Conservation (phyloP, 176 grass and related monocot species). For the Triticum aestivum region DNA sequence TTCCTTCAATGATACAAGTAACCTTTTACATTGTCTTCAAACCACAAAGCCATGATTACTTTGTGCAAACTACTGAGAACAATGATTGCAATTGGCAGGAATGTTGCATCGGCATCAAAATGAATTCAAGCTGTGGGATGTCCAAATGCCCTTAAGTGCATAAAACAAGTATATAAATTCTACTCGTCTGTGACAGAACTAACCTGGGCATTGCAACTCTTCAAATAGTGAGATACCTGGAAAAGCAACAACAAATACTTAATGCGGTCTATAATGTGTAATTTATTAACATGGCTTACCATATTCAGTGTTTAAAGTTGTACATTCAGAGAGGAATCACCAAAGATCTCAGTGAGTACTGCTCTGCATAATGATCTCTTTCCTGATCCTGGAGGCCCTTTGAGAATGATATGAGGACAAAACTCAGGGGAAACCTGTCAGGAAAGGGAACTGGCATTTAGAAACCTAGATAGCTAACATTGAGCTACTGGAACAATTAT, state of each 20-base stretch:
- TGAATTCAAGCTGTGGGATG: neutral
- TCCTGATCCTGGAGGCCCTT: conserved; percentile 67
- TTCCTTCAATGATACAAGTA: neutral
- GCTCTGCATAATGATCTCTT: conserved; percentile 73
- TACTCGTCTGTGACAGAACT: conserved; percentile 1
- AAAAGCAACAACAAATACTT: conserved; percentile 35
- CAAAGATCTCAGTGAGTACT: conserved; percentile 56
- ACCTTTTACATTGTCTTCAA: neutral
- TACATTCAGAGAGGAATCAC: conserved; percentile 66
- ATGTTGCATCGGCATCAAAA: neutral
- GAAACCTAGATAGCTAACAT: conserved; percentile 19
- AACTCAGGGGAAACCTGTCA: conserved; percentile 44
- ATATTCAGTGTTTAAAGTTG: conserved; percentile 17
- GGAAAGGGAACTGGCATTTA: conserved; percentile 7
- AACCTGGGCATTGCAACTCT: conserved; percentile 61
- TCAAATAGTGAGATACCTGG: conserved; percentile 67
- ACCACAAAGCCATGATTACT: neutral
- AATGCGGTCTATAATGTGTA: conserved; percentile 7
- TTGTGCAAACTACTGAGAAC: conserved; percentile 4
- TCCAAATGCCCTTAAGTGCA: neutral
- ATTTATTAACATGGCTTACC: neutral
- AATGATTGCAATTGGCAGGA: neutral
- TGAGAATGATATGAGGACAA: conserved; percentile 69
- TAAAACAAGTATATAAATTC: neutral
- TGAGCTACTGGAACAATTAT: neutral